phyloP scores from a whole-genome alignment of 73 alveolate genomes.

The Paramecium primaurelia region DNA sequence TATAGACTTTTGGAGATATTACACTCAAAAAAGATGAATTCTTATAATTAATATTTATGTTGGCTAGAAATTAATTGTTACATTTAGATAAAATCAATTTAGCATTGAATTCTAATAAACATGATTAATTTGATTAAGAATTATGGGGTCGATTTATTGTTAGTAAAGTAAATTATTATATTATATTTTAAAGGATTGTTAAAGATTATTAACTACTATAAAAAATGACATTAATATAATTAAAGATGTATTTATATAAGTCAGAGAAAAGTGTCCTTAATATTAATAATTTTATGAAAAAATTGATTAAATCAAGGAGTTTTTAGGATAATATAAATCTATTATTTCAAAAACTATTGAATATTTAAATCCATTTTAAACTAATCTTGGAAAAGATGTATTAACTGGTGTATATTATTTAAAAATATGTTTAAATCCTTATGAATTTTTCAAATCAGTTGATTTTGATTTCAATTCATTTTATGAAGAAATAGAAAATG shows the following conservation, averaged over 20 bases:
- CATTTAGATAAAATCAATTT: slow-evolving; percentile 50
- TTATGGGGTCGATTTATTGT: slow-evolving; percentile 45
- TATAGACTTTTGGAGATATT: slow-evolving; percentile 34
- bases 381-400: background rate
- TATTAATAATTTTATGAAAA: background rate
- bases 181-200: background rate
- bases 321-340: background rate
- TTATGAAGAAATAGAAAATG: slow-evolving; percentile 49
- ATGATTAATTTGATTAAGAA: slow-evolving; percentile 47
- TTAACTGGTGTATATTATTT: background rate
- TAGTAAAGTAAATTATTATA: background rate
- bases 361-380: background rate
- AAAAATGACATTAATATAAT: background rate
- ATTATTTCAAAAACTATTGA: slow-evolving; percentile 26
- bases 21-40: background rate
- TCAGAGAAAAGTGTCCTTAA: background rate
- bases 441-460: slow-evolving; percentile 16
- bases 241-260: background rate
- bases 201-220: background rate
- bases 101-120: slow-evolving; percentile 29
- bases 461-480: slow-evolving; percentile 47
- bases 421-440: slow-evolving; percentile 44
- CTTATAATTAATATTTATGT: slow-evolving; percentile 19
- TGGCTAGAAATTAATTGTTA: slow-evolving; percentile 18
- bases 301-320: background rate